phyloP scores from a whole-genome alignment of 2,329 filamentous ascomycete species.

The Cladobotryum protrusum region DNA sequence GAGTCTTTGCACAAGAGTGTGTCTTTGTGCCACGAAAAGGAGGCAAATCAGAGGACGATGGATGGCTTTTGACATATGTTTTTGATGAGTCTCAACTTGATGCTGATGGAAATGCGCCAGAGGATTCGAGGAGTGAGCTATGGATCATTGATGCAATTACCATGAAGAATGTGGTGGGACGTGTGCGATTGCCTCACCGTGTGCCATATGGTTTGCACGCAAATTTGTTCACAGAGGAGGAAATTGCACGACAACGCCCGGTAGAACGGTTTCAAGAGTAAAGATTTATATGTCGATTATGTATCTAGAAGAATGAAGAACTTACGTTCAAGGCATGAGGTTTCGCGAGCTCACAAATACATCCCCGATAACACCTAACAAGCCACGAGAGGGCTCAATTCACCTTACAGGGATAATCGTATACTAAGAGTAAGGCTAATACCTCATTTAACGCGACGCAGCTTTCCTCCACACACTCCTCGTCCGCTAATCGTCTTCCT shows the following conservation, averaged over 20 bases:
- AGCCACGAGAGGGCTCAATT: no score
- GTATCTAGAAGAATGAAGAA: no score
- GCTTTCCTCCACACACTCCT: no score
- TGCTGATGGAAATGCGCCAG: conserved; percentile 37
- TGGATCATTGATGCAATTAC: conserved; percentile 61
- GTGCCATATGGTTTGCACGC: conserved; percentile 66
- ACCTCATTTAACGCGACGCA: no score
- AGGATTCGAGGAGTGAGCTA: conserved; percentile 49
- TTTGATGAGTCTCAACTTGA: conserved; percentile 63
- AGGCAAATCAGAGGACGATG: conserved; percentile 52
- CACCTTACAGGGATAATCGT: no score
- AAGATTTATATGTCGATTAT: no score
- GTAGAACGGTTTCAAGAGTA: conserved; percentile 9
- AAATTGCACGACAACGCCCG: conserved; percentile 43
- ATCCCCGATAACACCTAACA: no score
- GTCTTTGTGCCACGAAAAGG: conserved; percentile 51
- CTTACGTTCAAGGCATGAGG: no score
- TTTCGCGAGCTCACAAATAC: no score
- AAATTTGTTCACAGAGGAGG: conserved; percentile 50
- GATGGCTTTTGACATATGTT: conserved; percentile 61
- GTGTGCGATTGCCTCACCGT: conserved; percentile 55
- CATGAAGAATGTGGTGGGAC: conserved; percentile 56
- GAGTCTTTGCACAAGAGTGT: conserved; percentile 61
- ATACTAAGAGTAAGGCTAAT: no score
- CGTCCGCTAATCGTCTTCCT: no score